These are phyloP conservation scores for Yamadazyma diddensiae DNA, from an alignment of 1,139 yeast species.

Conservation along the genomic window DNA sequence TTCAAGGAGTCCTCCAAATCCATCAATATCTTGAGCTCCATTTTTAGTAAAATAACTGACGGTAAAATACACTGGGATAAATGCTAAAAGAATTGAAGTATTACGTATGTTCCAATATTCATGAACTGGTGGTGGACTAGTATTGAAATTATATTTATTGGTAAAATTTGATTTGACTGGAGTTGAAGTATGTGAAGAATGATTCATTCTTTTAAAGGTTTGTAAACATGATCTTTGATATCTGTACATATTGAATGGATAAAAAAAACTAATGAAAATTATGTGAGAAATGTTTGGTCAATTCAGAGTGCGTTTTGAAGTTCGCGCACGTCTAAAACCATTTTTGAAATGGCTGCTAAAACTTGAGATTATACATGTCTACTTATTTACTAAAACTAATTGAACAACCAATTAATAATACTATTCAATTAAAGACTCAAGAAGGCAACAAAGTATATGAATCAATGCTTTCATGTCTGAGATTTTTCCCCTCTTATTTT, in stretches of 20 bases:
- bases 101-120: slow-evolving; percentile 46
- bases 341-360: slow-evolving; percentile 5
- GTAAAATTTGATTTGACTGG: slow-evolving; percentile 30
- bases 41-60: slow-evolving; percentile 35
- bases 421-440: too few relatives aligned
- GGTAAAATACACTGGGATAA: slow-evolving; percentile 36
- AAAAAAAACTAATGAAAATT: slow-evolving; percentile 6
- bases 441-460: too few relatives aligned
- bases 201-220: slow-evolving; percentile 27
- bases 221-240: slow-evolving; percentile 7
- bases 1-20: slow-evolving; percentile 31
- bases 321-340: slow-evolving; percentile 1
- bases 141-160: slow-evolving; percentile 44
- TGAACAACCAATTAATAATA: too few relatives aligned
- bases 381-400: too few relatives aligned
- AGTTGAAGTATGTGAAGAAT: slow-evolving; percentile 20
- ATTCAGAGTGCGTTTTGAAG: not conserved
- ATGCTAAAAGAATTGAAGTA: slow-evolving; percentile 35
- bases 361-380: too few relatives aligned
- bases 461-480: too few relatives aligned
- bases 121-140: slow-evolving; percentile 47
- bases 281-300: slow-evolving; percentile 10
- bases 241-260: slow-evolving; percentile 7
- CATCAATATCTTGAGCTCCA: slow-evolving; percentile 28
- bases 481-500: too few relatives aligned